Base-by-base conservation (phyloP, 108 stramenopile species). In the Fistulifera pelliculosa region DNA sequence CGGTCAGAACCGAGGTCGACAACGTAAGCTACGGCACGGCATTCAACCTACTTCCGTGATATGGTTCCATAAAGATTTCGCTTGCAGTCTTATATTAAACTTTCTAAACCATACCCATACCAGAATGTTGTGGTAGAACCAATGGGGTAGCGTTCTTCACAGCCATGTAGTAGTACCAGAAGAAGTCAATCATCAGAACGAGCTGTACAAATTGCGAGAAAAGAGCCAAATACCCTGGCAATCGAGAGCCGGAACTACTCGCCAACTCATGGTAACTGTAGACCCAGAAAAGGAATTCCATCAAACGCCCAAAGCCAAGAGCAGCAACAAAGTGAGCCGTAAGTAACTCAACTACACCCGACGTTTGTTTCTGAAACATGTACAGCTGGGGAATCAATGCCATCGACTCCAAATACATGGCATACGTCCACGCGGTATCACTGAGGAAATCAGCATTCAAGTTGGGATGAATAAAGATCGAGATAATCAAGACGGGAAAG, bases 181-280 rank as follows among this genome's bases (percentile, higher is more conserved):
- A 96, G 73, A 98, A 99, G 54, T 98, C 96, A 23, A 81, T 64
- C 96, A 99, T 97, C 53, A 98, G 67, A 50, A 94, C 74, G 54
- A 97, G 72, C 64, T 99, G 97, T n/a, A 92, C 70, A 54, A 97
- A 83, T 74, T 98, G 98, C 12, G 93, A 71, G 60, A 96, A 74
- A 38, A 99, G 71, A n/a, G 97, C 97, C 27, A 98, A 59, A 62
- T 95, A 93, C 38, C 98, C 98, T 41, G 94, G 93, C 55, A 94
- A 62, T 52, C 74, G 73, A 27, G 90, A 90, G 23, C 94, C 95
- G 19, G 83, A 48, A 54, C 64, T 71, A 54, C 77, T 93, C 21
- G 94, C 83, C 24, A 99, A 85, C 83, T 99, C 98, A 66, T 89
- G 89, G 84, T 92, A 99, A 48, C 94, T 95, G 74, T 85, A 90